These are phyloP conservation scores for Claviceps quebecensis DNA, from an alignment of 2,329 filamentous ascomycete genomes.

Conservation along the genomic window DNA sequence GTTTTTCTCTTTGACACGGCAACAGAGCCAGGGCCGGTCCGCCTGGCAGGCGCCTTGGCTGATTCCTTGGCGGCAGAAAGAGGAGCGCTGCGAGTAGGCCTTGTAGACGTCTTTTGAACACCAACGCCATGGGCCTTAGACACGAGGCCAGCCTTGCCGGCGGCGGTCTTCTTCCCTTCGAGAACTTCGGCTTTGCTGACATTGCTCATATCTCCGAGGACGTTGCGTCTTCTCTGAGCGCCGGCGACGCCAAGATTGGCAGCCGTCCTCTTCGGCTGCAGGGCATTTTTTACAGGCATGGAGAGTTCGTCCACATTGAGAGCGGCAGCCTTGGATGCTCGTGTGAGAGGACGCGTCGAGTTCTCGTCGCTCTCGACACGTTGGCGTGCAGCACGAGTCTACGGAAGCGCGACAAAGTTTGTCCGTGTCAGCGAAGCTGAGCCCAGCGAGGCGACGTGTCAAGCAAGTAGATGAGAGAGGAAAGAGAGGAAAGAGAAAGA, in stretches of 20 bases:
- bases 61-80: conserved; percentile 45
- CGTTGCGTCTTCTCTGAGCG: conserved; percentile 57
- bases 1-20: conserved; percentile 57
- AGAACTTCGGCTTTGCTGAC: conserved; percentile 62
- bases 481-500: background rate
- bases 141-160: conserved; percentile 52
- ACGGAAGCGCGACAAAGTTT: conserved; percentile 8
- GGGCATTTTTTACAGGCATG: conserved; percentile 43
- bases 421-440: conserved; percentile 6
- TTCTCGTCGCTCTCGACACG: conserved; percentile 94
- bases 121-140: conserved; percentile 78
- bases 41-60: conserved; percentile 60
- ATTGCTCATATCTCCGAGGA: conserved; percentile 91
- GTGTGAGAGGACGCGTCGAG: conserved; percentile 65
- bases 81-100: conserved; percentile 45
- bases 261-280: conserved; percentile 57
- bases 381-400: conserved; percentile 57
- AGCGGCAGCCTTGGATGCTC: conserved; percentile 83
- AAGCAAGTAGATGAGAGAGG: background rate
- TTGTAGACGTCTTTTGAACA: conserved; percentile 54
- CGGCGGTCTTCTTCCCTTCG: conserved; percentile 60
- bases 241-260: conserved; percentile 34
- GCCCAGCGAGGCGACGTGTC: background rate
- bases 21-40: conserved; percentile 54
- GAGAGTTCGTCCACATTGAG: conserved; percentile 49